Conservation (phyloP, 768 basidiomycete species). For the Tephrocybe sp. region DNA sequence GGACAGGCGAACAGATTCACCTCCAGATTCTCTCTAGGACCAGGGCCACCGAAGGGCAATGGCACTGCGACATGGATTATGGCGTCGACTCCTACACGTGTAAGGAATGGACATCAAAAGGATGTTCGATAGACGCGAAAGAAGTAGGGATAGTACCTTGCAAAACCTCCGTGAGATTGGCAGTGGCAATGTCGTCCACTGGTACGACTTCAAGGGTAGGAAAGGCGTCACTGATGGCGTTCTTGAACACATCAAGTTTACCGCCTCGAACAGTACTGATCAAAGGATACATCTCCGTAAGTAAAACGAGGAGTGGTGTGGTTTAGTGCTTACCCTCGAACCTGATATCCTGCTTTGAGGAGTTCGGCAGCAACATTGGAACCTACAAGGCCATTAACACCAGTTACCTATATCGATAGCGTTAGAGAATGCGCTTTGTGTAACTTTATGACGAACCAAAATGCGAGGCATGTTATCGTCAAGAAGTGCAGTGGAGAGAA, state of each 20-base stretch:
- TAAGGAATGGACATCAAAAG: too few species aligned
- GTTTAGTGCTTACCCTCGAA: conserved; percentile 18
- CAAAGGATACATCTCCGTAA: background rate
- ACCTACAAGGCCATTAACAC: conserved; percentile 25
- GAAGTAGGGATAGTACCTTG: too few species aligned
- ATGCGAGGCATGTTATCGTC: conserved; percentile 7
- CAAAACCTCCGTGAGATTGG: conserved; percentile 42
- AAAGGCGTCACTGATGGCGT: conserved; percentile 12
- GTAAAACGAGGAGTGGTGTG: background rate
- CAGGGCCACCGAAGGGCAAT: conserved; percentile 16
- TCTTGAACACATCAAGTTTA: conserved; percentile 16
- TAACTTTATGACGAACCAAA: background rate
- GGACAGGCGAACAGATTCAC: background rate
- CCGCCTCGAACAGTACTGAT: conserved; percentile 19
- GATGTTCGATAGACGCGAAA: too few species aligned
- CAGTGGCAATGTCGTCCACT: conserved; percentile 20
- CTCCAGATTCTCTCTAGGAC: conserved; percentile 14
- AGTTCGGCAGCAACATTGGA: conserved; percentile 21
- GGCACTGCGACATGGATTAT: conserved; percentile 38
- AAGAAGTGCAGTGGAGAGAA: too few species aligned
- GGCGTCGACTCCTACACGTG: conserved; percentile 36
- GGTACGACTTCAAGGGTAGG: conserved; percentile 19
- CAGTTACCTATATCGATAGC: conserved; percentile 18
- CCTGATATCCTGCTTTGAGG: conserved; percentile 23
- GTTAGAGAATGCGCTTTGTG: background rate